These are phyloP conservation scores for Trichoderma semiorbis DNA, from an alignment of 2,329 filamentous ascomycete species.

Conservation along the genomic window DNA sequence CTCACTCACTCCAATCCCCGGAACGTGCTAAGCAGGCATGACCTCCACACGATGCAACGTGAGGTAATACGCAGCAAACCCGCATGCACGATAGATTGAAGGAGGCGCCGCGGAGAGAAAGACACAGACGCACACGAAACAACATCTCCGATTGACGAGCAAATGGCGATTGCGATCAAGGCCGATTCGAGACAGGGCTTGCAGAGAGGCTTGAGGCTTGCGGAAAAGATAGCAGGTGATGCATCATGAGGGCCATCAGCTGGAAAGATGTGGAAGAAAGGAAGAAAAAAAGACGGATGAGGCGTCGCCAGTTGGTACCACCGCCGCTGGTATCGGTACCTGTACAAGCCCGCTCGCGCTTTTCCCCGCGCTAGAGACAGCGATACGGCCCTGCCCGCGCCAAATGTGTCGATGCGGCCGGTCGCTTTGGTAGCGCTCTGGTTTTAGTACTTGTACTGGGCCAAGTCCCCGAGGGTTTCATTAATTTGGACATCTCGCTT, in stretches of 20 bases:
- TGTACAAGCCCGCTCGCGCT: neutral
- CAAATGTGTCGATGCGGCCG: neutral
- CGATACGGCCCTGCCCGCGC: neutral
- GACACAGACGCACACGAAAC: neutral
- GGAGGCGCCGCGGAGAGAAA: neutral
- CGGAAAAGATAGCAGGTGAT: neutral
- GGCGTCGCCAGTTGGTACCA: neutral
- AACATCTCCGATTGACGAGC: neutral
- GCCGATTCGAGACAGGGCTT: neutral
- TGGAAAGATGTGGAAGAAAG: neutral
- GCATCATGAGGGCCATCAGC: neutral
- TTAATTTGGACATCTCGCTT: slow-evolving; percentile 15
- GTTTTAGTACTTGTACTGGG: slow-evolving; percentile 5
- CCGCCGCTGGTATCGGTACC: neutral
- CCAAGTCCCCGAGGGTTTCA: neutral
- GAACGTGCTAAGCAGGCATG: neutral
- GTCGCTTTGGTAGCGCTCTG: neutral
- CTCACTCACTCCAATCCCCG: neutral
- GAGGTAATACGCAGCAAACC: neutral
- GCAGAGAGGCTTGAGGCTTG: neutral
- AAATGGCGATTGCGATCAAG: neutral
- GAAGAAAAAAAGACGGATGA: neutral
- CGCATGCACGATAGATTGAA: neutral
- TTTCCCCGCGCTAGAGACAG: slow-evolving; percentile 2
- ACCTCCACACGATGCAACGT: neutral